These are phyloP conservation scores for Dionaea muscipula DNA, from an alignment of 179 eudicot species.

Conservation along the genomic window DNA sequence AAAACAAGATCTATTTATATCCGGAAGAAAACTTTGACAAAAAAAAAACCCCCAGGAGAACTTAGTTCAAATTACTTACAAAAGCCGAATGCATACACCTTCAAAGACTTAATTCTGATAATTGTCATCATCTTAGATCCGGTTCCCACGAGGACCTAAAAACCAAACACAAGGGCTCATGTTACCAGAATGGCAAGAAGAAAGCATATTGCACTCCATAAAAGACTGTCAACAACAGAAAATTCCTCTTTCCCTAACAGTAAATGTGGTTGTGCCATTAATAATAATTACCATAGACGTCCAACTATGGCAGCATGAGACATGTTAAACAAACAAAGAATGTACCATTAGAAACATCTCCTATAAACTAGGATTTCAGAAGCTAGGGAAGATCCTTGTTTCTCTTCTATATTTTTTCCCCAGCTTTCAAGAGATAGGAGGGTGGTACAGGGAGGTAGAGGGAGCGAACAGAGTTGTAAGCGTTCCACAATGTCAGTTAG, in stretches of 20 bases:
- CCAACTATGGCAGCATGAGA: background rate
- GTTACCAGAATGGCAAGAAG: background rate
- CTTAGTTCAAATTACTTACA: conserved; percentile 22
- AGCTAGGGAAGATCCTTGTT: background rate
- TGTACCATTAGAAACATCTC: background rate
- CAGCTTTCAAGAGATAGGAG: background rate
- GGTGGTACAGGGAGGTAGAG: background rate
- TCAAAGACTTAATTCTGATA: conserved; percentile 33
- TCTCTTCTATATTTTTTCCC: background rate
- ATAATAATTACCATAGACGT: background rate
- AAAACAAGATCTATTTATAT: background rate
- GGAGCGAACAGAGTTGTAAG: background rate
- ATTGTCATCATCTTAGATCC: conserved; percentile 34
- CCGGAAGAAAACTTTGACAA: background rate
- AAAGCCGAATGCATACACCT: conserved; percentile 35
- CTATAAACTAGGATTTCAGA: background rate
- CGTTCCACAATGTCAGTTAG: background rate
- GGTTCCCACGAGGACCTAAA: conserved; percentile 38
- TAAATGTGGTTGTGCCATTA: background rate
- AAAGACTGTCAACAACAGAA: background rate
- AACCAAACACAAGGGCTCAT: conserved; percentile 6
- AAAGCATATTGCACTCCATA: background rate
- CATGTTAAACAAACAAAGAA: background rate
- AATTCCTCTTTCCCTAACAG: background rate
- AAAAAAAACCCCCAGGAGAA: background rate